Percentiles rank a stretch among this genome's conserved stretches.
Evolutionary conservation across 495 filamentous ascomycete species (phyloP).

Genomic region (Aspergillus funiculosus): DNA sequence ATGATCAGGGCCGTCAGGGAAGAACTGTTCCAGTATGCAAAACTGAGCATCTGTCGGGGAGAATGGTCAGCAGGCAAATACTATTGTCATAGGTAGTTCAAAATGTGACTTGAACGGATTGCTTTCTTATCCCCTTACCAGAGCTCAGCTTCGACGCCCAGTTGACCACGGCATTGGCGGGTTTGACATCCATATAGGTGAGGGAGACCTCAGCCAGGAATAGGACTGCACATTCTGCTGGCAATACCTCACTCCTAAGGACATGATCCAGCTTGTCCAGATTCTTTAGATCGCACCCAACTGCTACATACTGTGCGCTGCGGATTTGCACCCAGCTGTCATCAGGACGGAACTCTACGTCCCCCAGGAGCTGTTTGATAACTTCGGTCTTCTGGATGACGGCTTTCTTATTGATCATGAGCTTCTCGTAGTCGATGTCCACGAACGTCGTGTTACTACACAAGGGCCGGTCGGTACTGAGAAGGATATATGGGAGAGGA

Average conservation of each 20-base stretch:
- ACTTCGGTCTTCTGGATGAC: constrained; percentile 57
- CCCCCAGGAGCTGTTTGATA: constrained; percentile 47
- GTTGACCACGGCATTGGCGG: constrained; percentile 63
- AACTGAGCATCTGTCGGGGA: constrained; percentile 51
- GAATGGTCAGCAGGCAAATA: not conserved
- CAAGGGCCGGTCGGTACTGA: constrained; percentile 52
- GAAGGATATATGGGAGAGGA: constrained; percentile 81
- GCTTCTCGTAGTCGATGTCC: constrained; percentile 79
- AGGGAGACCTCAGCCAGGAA: constrained; percentile 86
- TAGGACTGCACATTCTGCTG: constrained; percentile 56
- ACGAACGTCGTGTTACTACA: constrained; percentile 62
- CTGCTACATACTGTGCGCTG: constrained; percentile 66
- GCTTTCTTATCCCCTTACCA: constrained; percentile 45
- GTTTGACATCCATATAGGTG: constrained; percentile 79
- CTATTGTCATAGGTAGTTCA: not conserved
- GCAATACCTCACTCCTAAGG: constrained; percentile 49
- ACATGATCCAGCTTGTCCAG: constrained; percentile 50
- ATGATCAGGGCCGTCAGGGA: constrained; percentile 68
- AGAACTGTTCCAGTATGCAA: constrained; percentile 82
- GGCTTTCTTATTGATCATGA: constrained; percentile 68
- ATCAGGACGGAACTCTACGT: constrained; percentile 41
- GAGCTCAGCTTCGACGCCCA: constrained; percentile 62
- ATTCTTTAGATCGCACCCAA: constrained; percentile 78
- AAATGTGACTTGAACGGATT: not conserved
- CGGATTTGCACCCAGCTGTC: constrained; percentile 47